Evolutionary conservation across 768 basidiomycete genomes (phyloP), one percentile per base, ranked within the genome.

Genomic region (Termitomyces sp.): DNA sequence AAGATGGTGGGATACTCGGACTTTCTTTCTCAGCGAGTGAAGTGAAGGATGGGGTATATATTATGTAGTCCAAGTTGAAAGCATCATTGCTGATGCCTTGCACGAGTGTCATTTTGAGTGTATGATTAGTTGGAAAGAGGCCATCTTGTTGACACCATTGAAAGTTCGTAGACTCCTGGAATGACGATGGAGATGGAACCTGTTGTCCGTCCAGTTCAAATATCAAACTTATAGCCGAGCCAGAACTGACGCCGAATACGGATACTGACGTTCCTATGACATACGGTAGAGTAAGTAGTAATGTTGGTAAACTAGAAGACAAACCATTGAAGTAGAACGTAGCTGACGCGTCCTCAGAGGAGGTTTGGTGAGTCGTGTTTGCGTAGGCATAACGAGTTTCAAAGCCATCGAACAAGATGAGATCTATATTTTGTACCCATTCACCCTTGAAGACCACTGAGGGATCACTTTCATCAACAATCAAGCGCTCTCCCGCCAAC

Each of bases 201-300:
- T 2, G 3, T 28, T 15, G 0, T 28, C 28, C 48, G 7, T 49
- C 48, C 7, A 49, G 3, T 3, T 7, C 8, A 20, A 45, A 2
- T 6, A 3, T 3, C 4, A 20, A 8, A 5, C 15, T 1, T n/a
- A n/a, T 2, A 0, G 4, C 2, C 13, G 32, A 33, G 9, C 16
- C 9, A 16, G 9, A 32, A 33, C 9, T 7, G 28, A 33, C 8
- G 11, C 49, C 49, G 16, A 50, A 18, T 18, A 50, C 18, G 4
- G 32, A 50, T 4, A 50, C 18, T n/a, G 49, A 18, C 7, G 32
- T 50, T 50, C 49, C 49, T 50, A 50, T 33, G 32, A n/a, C 32
- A 50, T 11, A 50, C 11, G 8, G 3, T 50, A 1, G 15, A 33
- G 32, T 50, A 24, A 46, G 45, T 13, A 3, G 11, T 2, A 24